Percentiles rank a stretch among this genome's conserved stretches.
Conservation (phyloP, 73 alveolate species). For the Tetrahymena elliotti region DNA sequence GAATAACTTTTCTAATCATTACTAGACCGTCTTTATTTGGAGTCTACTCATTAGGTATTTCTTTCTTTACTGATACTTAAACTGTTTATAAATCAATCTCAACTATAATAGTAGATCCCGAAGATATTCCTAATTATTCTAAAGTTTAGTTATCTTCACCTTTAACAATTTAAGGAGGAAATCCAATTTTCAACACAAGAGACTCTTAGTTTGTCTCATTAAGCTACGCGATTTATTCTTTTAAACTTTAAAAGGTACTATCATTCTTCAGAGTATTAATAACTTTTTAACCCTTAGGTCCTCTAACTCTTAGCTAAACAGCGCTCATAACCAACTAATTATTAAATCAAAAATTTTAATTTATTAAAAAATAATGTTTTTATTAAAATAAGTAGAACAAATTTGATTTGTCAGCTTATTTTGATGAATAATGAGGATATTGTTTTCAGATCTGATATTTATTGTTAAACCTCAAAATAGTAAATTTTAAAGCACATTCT, state of each 20-base stretch:
- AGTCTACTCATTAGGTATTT: background rate
- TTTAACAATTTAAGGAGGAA: background rate
- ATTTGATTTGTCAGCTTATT: background rate
- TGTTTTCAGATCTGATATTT: background rate
- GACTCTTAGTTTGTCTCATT: background rate
- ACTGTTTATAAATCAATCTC: background rate
- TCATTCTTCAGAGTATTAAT: background rate
- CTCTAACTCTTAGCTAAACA: background rate
- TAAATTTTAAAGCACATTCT: too few species aligned
- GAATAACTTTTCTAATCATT: constrained; percentile 58
- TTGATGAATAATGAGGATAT: background rate
- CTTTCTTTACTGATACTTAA: background rate
- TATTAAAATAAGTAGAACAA: background rate
- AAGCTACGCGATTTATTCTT: background rate
- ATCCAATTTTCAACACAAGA: background rate
- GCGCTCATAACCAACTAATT: background rate
- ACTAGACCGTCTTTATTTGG: background rate
- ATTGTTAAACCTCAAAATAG: too few species aligned
- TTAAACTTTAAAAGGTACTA: background rate
- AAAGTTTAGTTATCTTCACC: background rate
- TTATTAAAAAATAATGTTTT: background rate
- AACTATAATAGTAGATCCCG: background rate
- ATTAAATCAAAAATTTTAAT: background rate
- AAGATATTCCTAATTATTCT: background rate
- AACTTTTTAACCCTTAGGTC: background rate